Conservation (phyloP, 108 stramenopile species). For the Epipyxis sp. region DNA sequence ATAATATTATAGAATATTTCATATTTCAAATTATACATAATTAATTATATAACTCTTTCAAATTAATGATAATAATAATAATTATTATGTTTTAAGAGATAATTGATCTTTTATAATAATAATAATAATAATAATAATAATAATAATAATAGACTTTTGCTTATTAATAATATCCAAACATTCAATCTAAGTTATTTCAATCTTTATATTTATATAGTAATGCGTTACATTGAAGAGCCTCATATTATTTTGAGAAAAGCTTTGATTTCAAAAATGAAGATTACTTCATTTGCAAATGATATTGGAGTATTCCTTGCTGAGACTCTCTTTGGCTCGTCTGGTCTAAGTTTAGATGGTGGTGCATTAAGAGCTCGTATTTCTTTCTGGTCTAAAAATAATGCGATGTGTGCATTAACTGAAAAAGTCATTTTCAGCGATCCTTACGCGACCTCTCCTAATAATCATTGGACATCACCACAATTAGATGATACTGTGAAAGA, state of each 20-base stretch:
- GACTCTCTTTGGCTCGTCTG: conserved; percentile 55
- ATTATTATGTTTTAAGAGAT: too few species aligned
- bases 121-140: too few species aligned
- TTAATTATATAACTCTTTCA: too few species aligned
- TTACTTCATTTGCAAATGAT: conserved; percentile 53
- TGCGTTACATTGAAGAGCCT: conserved; percentile 58
- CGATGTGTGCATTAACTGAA: conserved; percentile 60
- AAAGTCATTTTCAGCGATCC: conserved; percentile 49
- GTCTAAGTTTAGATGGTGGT: conserved; percentile 40
- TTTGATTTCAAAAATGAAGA: conserved; percentile 44
- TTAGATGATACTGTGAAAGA: conserved; percentile 46
- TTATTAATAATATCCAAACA: too few species aligned
- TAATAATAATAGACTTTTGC: too few species aligned
- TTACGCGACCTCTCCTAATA: conserved; percentile 38
- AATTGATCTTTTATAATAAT: too few species aligned
- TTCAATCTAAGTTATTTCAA: too few species aligned
- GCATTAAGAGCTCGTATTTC: conserved; percentile 41
- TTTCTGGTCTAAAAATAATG: conserved; percentile 49
- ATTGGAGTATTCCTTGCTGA: conserved; percentile 52
- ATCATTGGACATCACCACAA: conserved; percentile 55
- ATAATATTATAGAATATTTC: too few species aligned
- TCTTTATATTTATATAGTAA: conserved; percentile 38
- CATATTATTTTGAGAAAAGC: conserved; percentile 59
- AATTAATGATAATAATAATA: too few species aligned
- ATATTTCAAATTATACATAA: too few species aligned